phyloP scores from a whole-genome alignment of 768 basidiomycete species.

The Tephrocybe sp. region DNA sequence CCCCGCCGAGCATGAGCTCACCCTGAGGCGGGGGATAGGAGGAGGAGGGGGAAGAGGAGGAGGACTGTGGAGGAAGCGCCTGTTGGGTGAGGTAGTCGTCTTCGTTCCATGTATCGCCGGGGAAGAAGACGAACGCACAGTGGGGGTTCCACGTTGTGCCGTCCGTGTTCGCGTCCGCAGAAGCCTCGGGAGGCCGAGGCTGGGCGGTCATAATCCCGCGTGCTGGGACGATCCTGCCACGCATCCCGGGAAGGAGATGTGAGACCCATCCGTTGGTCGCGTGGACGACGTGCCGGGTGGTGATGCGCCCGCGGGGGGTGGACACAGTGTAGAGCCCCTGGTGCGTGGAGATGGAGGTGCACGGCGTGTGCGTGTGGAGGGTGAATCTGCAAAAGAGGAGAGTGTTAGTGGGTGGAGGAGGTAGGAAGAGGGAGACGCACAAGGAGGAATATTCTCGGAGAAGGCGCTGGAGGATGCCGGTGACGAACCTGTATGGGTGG shows the following conservation, averaged over 20 bases:
- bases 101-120: conserved; percentile 32
- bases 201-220: conserved; percentile 69
- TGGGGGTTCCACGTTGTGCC: conserved; percentile 32
- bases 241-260: conserved; percentile 64
- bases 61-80: conserved; percentile 14
- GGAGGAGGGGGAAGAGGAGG: no score
- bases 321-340: conserved; percentile 56
- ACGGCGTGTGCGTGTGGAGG: conserved; percentile 62
- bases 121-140: conserved; percentile 62
- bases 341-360: conserved; percentile 50
- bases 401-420: background rate
- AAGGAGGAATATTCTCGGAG: conserved; percentile 46
- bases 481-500: conserved; percentile 72
- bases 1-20: conserved; percentile 73
- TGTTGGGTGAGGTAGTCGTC: conserved; percentile 76
- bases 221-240: conserved; percentile 60
- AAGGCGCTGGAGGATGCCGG: conserved; percentile 54
- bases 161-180: background rate
- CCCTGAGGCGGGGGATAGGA: conserved; percentile 15
- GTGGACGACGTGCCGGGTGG: conserved; percentile 68
- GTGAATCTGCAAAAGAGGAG: conserved; percentile 50
- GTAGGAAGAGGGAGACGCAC: conserved; percentile 30
- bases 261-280: conserved; percentile 85
- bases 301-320: conserved; percentile 61
- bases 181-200: background rate